Percentiles rank a stretch among this genome's conserved stretches.
These are phyloP conservation scores for Monilinia aucupariae DNA, from an alignment of 2,329 filamentous ascomycete genomes.

Conservation along the genomic window DNA sequence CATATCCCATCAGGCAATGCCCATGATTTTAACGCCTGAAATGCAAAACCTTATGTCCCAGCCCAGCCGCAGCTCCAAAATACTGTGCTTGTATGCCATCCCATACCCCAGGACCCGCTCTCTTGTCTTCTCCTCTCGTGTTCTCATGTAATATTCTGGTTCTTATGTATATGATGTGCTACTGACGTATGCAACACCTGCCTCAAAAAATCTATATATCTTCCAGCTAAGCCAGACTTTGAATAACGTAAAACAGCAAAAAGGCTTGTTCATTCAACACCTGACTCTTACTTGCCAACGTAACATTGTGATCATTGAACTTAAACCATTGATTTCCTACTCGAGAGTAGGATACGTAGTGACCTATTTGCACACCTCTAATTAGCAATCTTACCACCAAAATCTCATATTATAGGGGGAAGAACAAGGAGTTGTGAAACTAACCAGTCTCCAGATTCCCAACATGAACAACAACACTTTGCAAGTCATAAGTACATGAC, in stretches of 20 bases:
- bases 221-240: conserved; percentile 44
- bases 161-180: neutral
- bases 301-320: conserved; percentile 93
- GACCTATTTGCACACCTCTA: conserved; percentile 43
- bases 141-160: neutral
- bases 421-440: conserved; percentile 7
- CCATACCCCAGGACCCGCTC: neutral
- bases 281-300: conserved; percentile 74
- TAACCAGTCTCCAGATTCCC: conserved; percentile 79
- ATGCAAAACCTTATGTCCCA: neutral
- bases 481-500: conserved; percentile 76
- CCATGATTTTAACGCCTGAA: neutral
- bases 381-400: conserved; percentile 51
- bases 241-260: conserved; percentile 78
- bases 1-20: neutral
- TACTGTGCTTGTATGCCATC: neutral
- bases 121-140: neutral
- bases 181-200: neutral
- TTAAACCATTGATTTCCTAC: conserved; percentile 68
- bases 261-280: conserved; percentile 85
- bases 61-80: neutral
- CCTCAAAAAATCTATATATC: neutral
- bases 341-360: conserved; percentile 19
- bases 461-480: conserved; percentile 87
- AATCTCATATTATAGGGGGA: neutral